Percentiles rank a stretch among this genome's conserved stretches.
These are phyloP conservation scores for Colletotrichum eleusines DNA, from an alignment of 2,329 filamentous ascomycete species.

Conservation along the genomic window DNA sequence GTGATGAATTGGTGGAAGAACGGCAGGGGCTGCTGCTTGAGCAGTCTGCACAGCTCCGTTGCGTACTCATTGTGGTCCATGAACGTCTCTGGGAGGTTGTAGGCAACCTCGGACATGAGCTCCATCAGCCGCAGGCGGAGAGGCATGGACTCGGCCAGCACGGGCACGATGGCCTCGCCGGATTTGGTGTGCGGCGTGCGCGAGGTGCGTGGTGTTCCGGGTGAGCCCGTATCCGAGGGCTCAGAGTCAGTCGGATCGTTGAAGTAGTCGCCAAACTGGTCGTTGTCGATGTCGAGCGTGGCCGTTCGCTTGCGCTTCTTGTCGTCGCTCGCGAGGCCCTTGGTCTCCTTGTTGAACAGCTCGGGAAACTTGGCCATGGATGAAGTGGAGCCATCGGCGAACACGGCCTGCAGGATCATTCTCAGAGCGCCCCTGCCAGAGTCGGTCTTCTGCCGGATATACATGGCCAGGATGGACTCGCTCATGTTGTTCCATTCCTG, in stretches of 20 bases:
- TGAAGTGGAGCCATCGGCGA: slow-evolving; percentile 72
- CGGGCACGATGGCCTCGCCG: slow-evolving; percentile 52
- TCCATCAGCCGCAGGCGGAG: slow-evolving; percentile 74
- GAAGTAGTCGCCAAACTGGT: slow-evolving; percentile 70
- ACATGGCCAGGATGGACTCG: slow-evolving; percentile 71
- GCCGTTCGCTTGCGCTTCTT: slow-evolving; percentile 64
- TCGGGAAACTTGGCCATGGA: slow-evolving; percentile 69
- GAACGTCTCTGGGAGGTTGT: slow-evolving; percentile 59
- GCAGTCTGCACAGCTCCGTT: slow-evolving; percentile 66
- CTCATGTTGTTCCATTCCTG: slow-evolving; percentile 45
- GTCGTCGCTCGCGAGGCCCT: slow-evolving; percentile 53
- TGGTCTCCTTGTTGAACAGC: slow-evolving; percentile 76
- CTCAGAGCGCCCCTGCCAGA: slow-evolving; percentile 61
- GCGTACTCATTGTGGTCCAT: slow-evolving; percentile 66
- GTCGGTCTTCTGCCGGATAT: slow-evolving; percentile 61
- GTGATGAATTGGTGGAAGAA: slow-evolving; percentile 68
- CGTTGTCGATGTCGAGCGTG: slow-evolving; percentile 68
- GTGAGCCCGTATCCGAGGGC: slow-evolving; percentile 60
- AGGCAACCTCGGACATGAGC: slow-evolving; percentile 62
- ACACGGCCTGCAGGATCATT: slow-evolving; percentile 73
- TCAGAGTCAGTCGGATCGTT: slow-evolving; percentile 58
- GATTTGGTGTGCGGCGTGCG: slow-evolving; percentile 37
- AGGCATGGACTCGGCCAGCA: slow-evolving; percentile 65
- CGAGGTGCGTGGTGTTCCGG: slow-evolving; percentile 49
- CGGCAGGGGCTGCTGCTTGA: slow-evolving; percentile 69